These are phyloP conservation scores for Jackrogersella multiformis DNA, from an alignment of 495 filamentous ascomycete genomes.

Conservation along the genomic window DNA sequence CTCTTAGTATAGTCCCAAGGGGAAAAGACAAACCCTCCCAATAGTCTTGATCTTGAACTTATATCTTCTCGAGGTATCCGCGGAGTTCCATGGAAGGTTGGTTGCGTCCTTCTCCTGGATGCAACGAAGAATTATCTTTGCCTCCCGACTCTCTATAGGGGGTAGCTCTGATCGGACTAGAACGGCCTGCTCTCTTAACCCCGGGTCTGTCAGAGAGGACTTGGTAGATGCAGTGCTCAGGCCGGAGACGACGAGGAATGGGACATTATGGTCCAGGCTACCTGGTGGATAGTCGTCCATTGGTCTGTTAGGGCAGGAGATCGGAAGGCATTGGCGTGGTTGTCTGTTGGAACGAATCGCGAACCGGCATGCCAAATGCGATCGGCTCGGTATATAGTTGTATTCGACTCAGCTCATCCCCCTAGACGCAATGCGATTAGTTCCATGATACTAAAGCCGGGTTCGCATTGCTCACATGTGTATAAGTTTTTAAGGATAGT, in stretches of 20 bases:
- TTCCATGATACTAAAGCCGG: conserved; percentile 1
- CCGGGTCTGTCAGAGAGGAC: conserved; percentile 52
- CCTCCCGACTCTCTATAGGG: conserved; percentile 68
- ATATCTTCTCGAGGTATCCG: conserved; percentile 55
- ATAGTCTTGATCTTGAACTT: conserved; percentile 73
- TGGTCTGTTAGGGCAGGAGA: conserved; percentile 29
- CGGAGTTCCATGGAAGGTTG: conserved; percentile 66
- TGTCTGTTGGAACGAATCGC: conserved; percentile 12
- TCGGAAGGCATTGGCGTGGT: conserved; percentile 34
- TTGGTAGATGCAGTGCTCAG: conserved; percentile 57
- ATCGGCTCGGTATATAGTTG: conserved; percentile 4
- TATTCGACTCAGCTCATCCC: conserved; percentile 15
- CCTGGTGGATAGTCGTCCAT: conserved; percentile 91
- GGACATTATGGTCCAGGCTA: conserved; percentile 83
- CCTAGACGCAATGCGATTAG: conserved; percentile 28
- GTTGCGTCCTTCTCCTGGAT: conserved; percentile 73
- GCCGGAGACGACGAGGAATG: conserved; percentile 81
- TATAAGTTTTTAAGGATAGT: background rate
- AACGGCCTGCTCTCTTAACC: conserved; percentile 66
- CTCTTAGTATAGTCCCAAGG: background rate
- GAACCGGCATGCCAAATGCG: conserved; percentile 15
- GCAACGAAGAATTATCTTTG: conserved; percentile 71
- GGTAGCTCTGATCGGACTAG: conserved; percentile 74
- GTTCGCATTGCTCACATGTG: conserved; percentile 13
- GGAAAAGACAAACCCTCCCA: conserved; percentile 74